phyloP scores from a whole-genome alignment of 345 rosid genomes.

The Gossypium mustelinum region DNA sequence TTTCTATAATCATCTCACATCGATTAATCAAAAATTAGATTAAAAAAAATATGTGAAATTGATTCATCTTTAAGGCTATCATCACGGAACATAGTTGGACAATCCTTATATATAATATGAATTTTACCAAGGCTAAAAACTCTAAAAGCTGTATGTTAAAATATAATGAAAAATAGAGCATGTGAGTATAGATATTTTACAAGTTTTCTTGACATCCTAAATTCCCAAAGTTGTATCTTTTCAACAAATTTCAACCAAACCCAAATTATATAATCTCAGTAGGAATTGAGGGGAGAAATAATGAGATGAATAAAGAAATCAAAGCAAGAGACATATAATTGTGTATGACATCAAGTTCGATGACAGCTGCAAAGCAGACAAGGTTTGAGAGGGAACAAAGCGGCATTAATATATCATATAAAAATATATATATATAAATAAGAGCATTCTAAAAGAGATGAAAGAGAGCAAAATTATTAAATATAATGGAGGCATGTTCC shows the following conservation, averaged over 20 bases:
- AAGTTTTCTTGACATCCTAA: slow-evolving; percentile 36
- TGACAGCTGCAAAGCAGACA: slow-evolving; percentile 58
- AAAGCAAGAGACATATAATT: slow-evolving; percentile 29
- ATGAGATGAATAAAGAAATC: slow-evolving; percentile 22
- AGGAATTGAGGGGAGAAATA: slow-evolving; percentile 11
- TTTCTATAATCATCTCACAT: too few relatives aligned
- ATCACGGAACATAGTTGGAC: too few relatives aligned
- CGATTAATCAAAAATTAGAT: background rate
- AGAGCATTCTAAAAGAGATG: slow-evolving; percentile 28
- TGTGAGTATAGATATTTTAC: too few relatives aligned
- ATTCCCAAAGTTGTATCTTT: slow-evolving; percentile 27
- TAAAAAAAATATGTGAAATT: background rate
- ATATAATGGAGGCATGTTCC: slow-evolving; percentile 34
- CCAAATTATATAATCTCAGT: slow-evolving; percentile 15
- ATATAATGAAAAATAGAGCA: too few relatives aligned
- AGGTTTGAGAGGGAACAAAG: slow-evolving; percentile 32
- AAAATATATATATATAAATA: background rate
- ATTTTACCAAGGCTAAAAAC: too few relatives aligned
- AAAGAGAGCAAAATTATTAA: slow-evolving; percentile 22
- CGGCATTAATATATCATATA: slow-evolving; percentile 9
- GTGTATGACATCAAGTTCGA: slow-evolving; percentile 49
- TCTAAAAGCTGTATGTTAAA: background rate
- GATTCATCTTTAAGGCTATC: background rate
- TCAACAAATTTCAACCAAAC: slow-evolving; percentile 9
- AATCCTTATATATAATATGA: too few relatives aligned